Evolutionary conservation across 2,329 filamentous ascomycete species (phyloP).

Genomic region (Onygenales sp.): DNA sequence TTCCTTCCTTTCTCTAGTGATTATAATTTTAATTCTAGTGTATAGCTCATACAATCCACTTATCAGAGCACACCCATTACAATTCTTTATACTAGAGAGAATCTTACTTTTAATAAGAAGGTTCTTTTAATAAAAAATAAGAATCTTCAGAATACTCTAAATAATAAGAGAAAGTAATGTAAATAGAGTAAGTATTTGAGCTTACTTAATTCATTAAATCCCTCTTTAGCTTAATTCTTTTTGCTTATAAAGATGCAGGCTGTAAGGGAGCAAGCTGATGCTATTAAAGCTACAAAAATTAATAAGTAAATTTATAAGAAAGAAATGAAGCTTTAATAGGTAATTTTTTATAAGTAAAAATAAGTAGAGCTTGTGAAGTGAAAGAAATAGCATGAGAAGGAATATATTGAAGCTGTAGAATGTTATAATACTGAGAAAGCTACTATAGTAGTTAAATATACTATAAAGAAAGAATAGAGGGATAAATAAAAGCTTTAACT

Average conservation of each 20-base stretch:
- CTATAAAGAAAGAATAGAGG: background rate
- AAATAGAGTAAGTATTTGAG: background rate
- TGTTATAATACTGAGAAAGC: background rate
- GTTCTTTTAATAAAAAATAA: background rate
- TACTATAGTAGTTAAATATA: background rate
- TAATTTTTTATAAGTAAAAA: background rate
- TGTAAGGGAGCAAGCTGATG: background rate
- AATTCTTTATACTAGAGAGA: background rate
- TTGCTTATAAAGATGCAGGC: background rate
- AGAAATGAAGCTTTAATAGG: constrained; percentile 2
- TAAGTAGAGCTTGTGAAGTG: background rate
- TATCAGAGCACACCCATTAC: too few species aligned
- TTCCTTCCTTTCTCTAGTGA: too few species aligned
- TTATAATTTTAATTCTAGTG: too few species aligned
- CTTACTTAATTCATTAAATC: background rate
- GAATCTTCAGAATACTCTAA: background rate
- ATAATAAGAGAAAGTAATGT: background rate
- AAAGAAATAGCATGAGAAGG: background rate
- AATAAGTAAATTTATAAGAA: background rate
- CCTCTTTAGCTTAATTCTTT: constrained; percentile 3
- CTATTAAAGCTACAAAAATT: background rate
- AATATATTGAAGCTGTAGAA: background rate
- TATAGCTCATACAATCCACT: too few species aligned
- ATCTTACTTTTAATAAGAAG: background rate
- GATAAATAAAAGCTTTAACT: background rate